A percentile compares a stretch with the other conserved stretches of the same genome.
phyloP scores from a whole-genome alignment of 805 yeast species.

The Candida odintsovae region DNA sequence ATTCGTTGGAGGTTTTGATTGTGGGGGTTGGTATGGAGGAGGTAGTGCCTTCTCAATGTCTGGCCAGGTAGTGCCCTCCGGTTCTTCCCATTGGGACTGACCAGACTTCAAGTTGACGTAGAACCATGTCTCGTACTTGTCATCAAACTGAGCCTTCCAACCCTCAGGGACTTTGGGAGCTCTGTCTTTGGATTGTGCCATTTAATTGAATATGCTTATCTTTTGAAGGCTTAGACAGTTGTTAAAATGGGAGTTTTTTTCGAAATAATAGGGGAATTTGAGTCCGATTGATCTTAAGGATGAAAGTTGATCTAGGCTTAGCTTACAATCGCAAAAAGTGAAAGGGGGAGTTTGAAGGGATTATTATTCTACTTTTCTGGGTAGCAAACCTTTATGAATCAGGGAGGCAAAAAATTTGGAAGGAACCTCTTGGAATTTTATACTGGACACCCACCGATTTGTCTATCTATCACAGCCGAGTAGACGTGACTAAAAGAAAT shows the following conservation, averaged over 20 bases:
- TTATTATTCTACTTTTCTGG: too few relatives aligned
- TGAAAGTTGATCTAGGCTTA: background rate
- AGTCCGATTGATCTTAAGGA: background rate
- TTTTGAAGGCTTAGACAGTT: background rate
- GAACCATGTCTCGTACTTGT: conserved; percentile 66
- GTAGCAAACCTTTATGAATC: too few relatives aligned
- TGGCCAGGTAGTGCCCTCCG: conserved; percentile 48
- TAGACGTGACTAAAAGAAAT: background rate
- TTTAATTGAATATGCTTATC: background rate
- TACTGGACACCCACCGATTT: too few relatives aligned
- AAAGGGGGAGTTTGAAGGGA: too few relatives aligned
- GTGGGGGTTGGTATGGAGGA: conserved; percentile 28
- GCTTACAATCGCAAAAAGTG: too few relatives aligned
- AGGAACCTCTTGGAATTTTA: background rate
- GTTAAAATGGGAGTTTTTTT: background rate
- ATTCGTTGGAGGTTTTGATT: conserved; percentile 3
- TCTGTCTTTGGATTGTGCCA: conserved; percentile 2
- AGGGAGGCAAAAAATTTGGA: background rate
- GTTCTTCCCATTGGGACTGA: conserved; percentile 89
- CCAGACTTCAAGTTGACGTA: conserved; percentile 71
- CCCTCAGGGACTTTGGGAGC: conserved; percentile 58
- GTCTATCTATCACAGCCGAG: background rate
- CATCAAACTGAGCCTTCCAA: conserved; percentile 72
- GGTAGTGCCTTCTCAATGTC: conserved; percentile 30
- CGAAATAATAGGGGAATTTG: background rate